Conservation (phyloP, 805 yeast species). For the Lipomyces kockii region DNA sequence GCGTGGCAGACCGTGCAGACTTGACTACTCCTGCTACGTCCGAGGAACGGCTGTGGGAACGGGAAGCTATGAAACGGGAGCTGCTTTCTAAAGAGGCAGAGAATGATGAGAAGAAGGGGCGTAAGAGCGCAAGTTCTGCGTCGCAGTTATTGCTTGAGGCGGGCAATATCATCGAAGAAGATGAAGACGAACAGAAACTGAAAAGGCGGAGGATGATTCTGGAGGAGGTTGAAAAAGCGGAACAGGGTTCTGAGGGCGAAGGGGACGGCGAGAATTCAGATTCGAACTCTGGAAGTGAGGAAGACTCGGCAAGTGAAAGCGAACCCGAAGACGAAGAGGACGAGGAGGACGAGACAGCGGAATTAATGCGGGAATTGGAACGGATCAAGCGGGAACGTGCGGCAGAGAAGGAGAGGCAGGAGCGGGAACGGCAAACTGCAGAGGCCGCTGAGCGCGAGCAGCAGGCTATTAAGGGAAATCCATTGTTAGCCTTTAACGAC, state of each 20-base stretch:
- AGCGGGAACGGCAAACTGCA: constrained; percentile 34
- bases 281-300: constrained; percentile 20
- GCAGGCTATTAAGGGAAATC: constrained; percentile 45
- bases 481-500: constrained; percentile 38
- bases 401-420: constrained; percentile 38
- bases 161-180: constrained; percentile 9
- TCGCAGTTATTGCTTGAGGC: constrained; percentile 23
- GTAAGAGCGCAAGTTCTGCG: background rate
- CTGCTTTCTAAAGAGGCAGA: constrained; percentile 39
- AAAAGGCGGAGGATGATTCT: constrained; percentile 33
- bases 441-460: constrained; percentile 37
- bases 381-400: constrained; percentile 46
- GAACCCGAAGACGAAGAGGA: constrained; percentile 40
- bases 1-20: constrained; percentile 39
- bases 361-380: constrained; percentile 44
- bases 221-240: constrained; percentile 34
- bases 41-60: constrained; percentile 28
- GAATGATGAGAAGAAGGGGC: constrained; percentile 33
- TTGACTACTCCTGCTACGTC: constrained; percentile 17
- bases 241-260: constrained; percentile 6
- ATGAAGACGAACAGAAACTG: constrained; percentile 18
- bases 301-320: constrained; percentile 25
- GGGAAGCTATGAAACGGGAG: constrained; percentile 39
- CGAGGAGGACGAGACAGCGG: constrained; percentile 45
- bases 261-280: constrained; percentile 24